Evolutionary conservation across 1,284 basidiomycete genomes (phyloP).

Genomic region (Puccinia hordei): DNA sequence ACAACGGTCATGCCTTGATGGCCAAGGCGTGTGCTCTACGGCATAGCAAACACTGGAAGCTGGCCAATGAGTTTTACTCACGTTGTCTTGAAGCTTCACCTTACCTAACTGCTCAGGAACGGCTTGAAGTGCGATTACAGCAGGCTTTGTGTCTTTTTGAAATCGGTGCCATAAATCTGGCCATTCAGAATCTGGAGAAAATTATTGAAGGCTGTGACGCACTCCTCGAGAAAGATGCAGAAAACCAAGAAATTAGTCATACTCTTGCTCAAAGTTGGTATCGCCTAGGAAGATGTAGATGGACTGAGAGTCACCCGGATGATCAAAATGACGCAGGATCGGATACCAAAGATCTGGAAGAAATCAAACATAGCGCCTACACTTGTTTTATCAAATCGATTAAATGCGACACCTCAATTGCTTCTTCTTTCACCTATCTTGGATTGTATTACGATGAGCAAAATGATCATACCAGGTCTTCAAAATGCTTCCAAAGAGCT

Average conservation of each 20-base stretch:
- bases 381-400: slow-evolving; percentile 79
- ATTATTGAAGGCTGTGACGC: slow-evolving; percentile 63
- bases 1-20: slow-evolving; percentile 72
- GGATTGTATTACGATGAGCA: slow-evolving; percentile 84
- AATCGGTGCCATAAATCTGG: slow-evolving; percentile 65
- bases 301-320: slow-evolving; percentile 38
- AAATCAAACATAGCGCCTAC: slow-evolving; percentile 67
- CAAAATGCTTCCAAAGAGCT: slow-evolving; percentile 97
- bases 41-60: slow-evolving; percentile 69
- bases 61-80: slow-evolving; percentile 70
- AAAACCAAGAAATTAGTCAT: slow-evolving; percentile 27
- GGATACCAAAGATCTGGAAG: background rate
- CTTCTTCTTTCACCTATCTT: slow-evolving; percentile 88
- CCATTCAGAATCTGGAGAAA: slow-evolving; percentile 65
- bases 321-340: background rate
- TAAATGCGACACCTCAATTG: slow-evolving; percentile 74
- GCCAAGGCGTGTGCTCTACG: slow-evolving; percentile 75
- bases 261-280: slow-evolving; percentile 55
- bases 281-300: slow-evolving; percentile 22
- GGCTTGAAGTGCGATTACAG: slow-evolving; percentile 63
- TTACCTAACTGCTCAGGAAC: slow-evolving; percentile 57
- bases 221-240: slow-evolving; percentile 57
- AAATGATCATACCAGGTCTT: slow-evolving; percentile 78
- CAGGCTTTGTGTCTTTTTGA: slow-evolving; percentile 80
- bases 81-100: slow-evolving; percentile 61